Evolutionary conservation across 2,329 filamentous ascomycete genomes (phyloP).

Genomic region (Trichoderma atroviride): DNA sequence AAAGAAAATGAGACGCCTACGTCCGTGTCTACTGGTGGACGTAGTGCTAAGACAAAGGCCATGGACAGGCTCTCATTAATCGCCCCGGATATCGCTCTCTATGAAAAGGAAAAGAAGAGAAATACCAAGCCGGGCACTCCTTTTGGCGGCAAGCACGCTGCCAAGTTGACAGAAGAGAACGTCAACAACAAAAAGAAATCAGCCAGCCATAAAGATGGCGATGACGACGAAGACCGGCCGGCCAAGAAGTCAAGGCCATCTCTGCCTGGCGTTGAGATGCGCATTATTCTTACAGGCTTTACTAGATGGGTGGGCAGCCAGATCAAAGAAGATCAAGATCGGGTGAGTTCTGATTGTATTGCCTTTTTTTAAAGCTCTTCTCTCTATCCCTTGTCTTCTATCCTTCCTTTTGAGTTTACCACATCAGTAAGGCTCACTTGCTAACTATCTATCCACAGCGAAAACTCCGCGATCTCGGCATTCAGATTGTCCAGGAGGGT

Average conservation of each 20-base stretch:
- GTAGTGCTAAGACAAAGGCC: conserved; percentile 87
- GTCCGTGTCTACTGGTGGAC: conserved; percentile 66
- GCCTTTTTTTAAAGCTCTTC: neutral
- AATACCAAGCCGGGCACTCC: conserved; percentile 51
- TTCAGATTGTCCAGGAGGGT: conserved; percentile 76
- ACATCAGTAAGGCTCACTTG: neutral
- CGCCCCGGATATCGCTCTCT: conserved; percentile 83
- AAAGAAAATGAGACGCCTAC: conserved; percentile 83
- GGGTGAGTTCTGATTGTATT: conserved; percentile 58
- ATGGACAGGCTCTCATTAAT: conserved; percentile 74
- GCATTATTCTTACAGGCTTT: conserved; percentile 82
- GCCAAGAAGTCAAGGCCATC: conserved; percentile 64
- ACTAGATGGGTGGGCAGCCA: conserved; percentile 75
- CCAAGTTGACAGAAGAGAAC: conserved; percentile 58
- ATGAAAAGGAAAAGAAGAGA: conserved; percentile 91
- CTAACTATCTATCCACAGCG: conserved; percentile 52
- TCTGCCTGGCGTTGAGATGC: conserved; percentile 67
- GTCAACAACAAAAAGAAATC: conserved; percentile 29
- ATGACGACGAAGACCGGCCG: conserved; percentile 49
- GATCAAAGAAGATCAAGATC: conserved; percentile 76
- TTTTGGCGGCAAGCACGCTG: conserved; percentile 66
- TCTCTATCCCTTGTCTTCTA: neutral
- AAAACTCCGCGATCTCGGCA: conserved; percentile 80
- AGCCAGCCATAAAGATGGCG: conserved; percentile 40
- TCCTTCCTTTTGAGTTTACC: neutral